These are phyloP conservation scores for Phylloporus rhodoxanthus DNA, from an alignment of 768 basidiomycete species.

Conservation along the genomic window DNA sequence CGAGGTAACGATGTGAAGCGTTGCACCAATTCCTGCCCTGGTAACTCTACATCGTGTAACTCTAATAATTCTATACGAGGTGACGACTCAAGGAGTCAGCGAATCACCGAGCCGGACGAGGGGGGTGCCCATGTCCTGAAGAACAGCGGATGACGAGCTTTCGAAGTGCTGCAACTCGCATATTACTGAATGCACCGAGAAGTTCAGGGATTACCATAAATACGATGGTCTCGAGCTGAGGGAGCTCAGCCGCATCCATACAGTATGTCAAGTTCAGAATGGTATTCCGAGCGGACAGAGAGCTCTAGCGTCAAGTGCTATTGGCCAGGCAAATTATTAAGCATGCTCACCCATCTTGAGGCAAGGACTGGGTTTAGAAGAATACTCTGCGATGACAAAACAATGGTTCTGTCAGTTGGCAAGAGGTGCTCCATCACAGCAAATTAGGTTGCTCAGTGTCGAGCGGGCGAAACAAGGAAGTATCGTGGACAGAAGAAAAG, in stretches of 20 bases:
- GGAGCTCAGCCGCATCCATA: slow-evolving; percentile 14
- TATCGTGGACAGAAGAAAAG: slow-evolving; percentile 30
- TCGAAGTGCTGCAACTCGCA: slow-evolving; percentile 32
- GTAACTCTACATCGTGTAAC: slow-evolving; percentile 44
- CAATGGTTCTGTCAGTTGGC: slow-evolving; percentile 31
- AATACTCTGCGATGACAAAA: slow-evolving; percentile 22
- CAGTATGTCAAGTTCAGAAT: slow-evolving; percentile 17
- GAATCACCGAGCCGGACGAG: slow-evolving; percentile 25
- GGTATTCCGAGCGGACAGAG: slow-evolving; percentile 23
- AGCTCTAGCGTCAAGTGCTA: slow-evolving; percentile 38
- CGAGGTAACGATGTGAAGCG: slow-evolving; percentile 34
- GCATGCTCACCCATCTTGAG: slow-evolving; percentile 26
- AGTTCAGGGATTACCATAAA: slow-evolving; percentile 30
- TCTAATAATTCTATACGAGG: slow-evolving; percentile 40
- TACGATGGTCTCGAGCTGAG: slow-evolving; percentile 26
- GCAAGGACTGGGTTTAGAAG: slow-evolving; percentile 17
- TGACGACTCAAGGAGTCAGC: slow-evolving; percentile 25
- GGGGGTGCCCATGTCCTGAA: slow-evolving; percentile 19
- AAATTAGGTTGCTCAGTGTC: slow-evolving; percentile 32
- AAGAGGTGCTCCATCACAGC: slow-evolving; percentile 32
- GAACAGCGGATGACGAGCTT: slow-evolving; percentile 38
- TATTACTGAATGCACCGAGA: slow-evolving; percentile 25
- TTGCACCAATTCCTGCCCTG: slow-evolving; percentile 33
- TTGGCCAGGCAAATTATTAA: slow-evolving; percentile 39
- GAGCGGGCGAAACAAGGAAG: slow-evolving; percentile 33